A percentile compares a stretch with the other conserved stretches of the same genome.
Evolutionary conservation across 495 filamentous ascomycete species (phyloP).

Genomic region (Platismatia glauca): DNA sequence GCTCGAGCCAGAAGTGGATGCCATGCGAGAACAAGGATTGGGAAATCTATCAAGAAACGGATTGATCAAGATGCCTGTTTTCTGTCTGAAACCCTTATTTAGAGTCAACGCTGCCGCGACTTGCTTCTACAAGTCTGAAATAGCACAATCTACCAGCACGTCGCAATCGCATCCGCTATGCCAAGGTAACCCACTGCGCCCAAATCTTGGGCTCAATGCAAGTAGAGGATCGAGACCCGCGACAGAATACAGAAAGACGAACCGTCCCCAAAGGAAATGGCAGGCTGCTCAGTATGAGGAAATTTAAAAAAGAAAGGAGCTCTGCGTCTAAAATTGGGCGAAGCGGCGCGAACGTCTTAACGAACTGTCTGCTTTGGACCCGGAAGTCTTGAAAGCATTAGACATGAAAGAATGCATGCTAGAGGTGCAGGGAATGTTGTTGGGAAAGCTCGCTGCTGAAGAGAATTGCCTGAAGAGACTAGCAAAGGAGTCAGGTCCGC

Average conservation of each 20-base stretch:
- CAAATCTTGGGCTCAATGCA: constrained; percentile 5
- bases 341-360: constrained; percentile 8
- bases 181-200: background rate
- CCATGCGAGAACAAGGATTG: too few relatives aligned
- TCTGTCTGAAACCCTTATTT: background rate
- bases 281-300: constrained; percentile 16
- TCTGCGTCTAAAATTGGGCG: constrained; percentile 2
- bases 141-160: background rate
- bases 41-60: too few relatives aligned
- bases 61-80: background rate
- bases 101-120: background rate
- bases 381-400: constrained; percentile 9
- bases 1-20: too few relatives aligned
- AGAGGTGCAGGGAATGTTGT: constrained; percentile 8
- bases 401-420: constrained; percentile 11
- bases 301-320: constrained; percentile 12
- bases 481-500: too few relatives aligned
- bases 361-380: constrained; percentile 6
- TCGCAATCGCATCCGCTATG: constrained; percentile 5
- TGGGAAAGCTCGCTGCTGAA: constrained; percentile 5
- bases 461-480: too few relatives aligned
- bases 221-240: constrained; percentile 11
- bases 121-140: background rate
- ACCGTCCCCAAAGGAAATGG: constrained; percentile 9
- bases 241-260: background rate